Evolutionary conservation across 352 stramenopile species (phyloP).

Genomic region (Globisporangium radiosum): DNA sequence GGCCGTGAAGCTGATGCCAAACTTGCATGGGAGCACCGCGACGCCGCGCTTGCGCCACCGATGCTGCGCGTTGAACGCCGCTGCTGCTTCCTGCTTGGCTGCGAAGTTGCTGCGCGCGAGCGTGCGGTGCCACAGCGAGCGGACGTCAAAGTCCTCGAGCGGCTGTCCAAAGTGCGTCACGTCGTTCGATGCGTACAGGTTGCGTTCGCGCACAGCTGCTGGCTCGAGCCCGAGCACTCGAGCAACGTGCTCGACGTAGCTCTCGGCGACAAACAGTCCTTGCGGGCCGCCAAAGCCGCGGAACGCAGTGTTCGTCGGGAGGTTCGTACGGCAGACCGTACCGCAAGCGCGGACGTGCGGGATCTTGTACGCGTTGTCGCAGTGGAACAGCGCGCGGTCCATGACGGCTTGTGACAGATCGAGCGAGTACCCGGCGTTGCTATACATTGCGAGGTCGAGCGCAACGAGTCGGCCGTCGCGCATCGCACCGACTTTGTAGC

Average conservation of each 20-base stretch:
- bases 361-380: constrained; percentile 94
- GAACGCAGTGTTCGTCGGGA: constrained; percentile 94
- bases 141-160: constrained; percentile 90
- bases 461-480: constrained; percentile 82
- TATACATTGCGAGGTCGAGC: constrained; percentile 91
- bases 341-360: constrained; percentile 86
- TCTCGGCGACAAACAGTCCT: constrained; percentile 88
- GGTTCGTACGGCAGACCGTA: constrained; percentile 91
- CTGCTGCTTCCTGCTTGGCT: constrained; percentile 55
- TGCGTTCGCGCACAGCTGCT: constrained; percentile 72
- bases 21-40: constrained; percentile 83
- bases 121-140: constrained; percentile 72
- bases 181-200: constrained; percentile 90
- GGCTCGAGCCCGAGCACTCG: constrained; percentile 59
- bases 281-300: constrained; percentile 94
- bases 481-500: constrained; percentile 90
- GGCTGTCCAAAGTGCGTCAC: constrained; percentile 91
- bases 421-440: constrained; percentile 93
- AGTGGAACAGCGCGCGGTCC: constrained; percentile 94
- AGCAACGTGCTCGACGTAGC: constrained; percentile 95
- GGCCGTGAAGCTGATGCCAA: constrained; percentile 95
- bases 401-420: constrained; percentile 93
- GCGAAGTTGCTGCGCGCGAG: constrained; percentile 66
- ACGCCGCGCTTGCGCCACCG: constrained; percentile 91
- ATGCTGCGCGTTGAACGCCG: constrained; percentile 88